Conservation (phyloP, 495 filamentous ascomycete genomes). For the Lasiosphaeria miniovina region DNA sequence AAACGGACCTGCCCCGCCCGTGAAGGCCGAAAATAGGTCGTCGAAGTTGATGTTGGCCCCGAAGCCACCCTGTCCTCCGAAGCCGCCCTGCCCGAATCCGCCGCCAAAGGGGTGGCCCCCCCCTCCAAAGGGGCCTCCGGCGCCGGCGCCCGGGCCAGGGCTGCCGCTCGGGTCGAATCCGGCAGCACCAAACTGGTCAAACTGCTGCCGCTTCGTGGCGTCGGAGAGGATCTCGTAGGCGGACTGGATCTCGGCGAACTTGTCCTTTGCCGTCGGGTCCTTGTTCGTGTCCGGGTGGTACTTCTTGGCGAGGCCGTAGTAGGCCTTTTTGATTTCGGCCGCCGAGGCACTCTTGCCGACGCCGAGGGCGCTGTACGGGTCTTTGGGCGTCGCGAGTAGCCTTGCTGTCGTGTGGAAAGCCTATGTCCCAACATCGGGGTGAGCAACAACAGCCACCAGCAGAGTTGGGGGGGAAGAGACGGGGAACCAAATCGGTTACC, state of each 20-base stretch:
- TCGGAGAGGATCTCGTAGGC: constrained; percentile 93
- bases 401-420: constrained; percentile 70
- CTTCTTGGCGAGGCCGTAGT: constrained; percentile 97
- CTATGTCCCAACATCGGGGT: constrained; percentile 38
- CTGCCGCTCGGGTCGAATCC: constrained; percentile 79
- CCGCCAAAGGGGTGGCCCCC: constrained; percentile 53
- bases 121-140: constrained; percentile 66
- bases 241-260: constrained; percentile 84
- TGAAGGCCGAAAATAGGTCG: constrained; percentile 87
- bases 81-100: constrained; percentile 51
- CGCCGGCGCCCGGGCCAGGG: constrained; percentile 64
- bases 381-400: constrained; percentile 57
- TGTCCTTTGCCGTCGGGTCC: constrained; percentile 84
- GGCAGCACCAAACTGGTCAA: constrained; percentile 83
- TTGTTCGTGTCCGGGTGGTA: constrained; percentile 98
- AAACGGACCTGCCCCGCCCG: constrained; percentile 58
- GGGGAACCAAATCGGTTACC: not conserved
- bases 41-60: constrained; percentile 86
- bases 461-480: not conserved
- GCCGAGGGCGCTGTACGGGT: constrained; percentile 87
- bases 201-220: constrained; percentile 84
- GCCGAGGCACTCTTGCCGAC: constrained; percentile 75
- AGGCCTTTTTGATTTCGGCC: constrained; percentile 94
- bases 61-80: constrained; percentile 57
- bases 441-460: not conserved